Percentiles rank a stretch among this genome's conserved stretches.
phyloP scores from a whole-genome alignment of 176 grass and related monocot genomes.

The Rhynchospora breviuscula region DNA sequence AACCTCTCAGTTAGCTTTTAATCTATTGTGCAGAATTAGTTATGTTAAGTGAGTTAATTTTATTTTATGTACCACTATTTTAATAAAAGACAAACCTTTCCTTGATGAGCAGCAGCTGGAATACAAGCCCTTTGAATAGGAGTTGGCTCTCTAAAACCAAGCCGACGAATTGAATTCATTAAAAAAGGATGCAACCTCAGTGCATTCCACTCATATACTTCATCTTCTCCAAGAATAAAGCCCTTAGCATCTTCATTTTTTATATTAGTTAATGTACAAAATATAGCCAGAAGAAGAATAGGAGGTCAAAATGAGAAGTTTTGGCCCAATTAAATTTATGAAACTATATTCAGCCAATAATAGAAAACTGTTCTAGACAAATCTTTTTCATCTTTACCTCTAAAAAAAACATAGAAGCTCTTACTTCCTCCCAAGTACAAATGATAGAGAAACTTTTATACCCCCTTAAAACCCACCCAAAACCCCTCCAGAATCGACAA shows the following conservation, averaged over 20 bases:
- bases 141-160: constrained; percentile 82
- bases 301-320: constrained; percentile 21
- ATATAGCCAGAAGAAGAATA: neutral
- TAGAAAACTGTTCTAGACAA: neutral
- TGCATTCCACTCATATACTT: constrained; percentile 63
- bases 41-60: neutral
- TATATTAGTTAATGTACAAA: constrained; percentile 17
- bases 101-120: constrained; percentile 83
- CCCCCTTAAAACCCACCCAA: neutral
- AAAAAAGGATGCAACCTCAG: constrained; percentile 80
- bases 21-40: neutral
- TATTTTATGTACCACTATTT: constrained; percentile 8
- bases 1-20: neutral
- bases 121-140: constrained; percentile 84
- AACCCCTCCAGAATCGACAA: neutral
- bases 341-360: neutral
- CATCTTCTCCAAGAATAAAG: constrained; percentile 58
- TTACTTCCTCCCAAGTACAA: neutral
- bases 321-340: neutral
- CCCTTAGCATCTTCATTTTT: constrained; percentile 24
- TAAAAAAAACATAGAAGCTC: neutral
- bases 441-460: neutral
- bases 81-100: constrained; percentile 60
- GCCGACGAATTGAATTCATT: constrained; percentile 51
- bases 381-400: neutral